These are phyloP conservation scores for Cutaneotrichosporon sp. DNA, from an alignment of 1,284 basidiomycete species.

Conservation along the genomic window DNA sequence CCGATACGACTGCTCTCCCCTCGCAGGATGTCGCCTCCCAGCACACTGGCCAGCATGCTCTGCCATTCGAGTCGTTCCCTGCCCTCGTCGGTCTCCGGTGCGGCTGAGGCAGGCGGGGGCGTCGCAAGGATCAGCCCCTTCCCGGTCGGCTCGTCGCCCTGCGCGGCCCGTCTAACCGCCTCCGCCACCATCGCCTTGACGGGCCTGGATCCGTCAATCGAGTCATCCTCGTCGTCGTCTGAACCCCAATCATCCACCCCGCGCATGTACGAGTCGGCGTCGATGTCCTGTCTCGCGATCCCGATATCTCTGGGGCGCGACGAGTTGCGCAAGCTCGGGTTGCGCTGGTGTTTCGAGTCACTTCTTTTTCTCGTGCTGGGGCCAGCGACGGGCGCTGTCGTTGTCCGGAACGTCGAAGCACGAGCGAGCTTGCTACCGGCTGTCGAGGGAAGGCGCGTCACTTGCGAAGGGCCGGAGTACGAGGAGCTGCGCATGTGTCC, in stretches of 20 bases:
- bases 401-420: constrained; percentile 9
- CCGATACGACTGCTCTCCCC: constrained; percentile 84
- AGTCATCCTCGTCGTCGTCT: constrained; percentile 19
- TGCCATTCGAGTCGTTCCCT: constrained; percentile 88
- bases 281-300: constrained; percentile 8
- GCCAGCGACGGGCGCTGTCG: neutral
- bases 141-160: constrained; percentile 10
- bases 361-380: neutral
- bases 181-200: constrained; percentile 15
- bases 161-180: constrained; percentile 10
- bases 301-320: neutral
- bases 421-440: constrained; percentile 11
- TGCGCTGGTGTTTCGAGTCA: neutral
- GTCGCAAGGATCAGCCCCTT: constrained; percentile 12
- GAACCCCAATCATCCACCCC: constrained; percentile 22
- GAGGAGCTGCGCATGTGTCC: constrained; percentile 17
- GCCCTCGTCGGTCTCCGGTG: constrained; percentile 55
- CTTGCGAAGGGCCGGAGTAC: constrained; percentile 16
- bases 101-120: constrained; percentile 15
- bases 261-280: constrained; percentile 19
- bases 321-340: neutral
- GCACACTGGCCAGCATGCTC: constrained; percentile 83
- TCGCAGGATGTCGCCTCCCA: constrained; percentile 86
- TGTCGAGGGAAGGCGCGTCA: constrained; percentile 4
- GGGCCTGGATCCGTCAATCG: constrained; percentile 9